Evolutionary conservation across 257 asterid genomes (phyloP), one percentile per base, ranked within the genome.

Genomic region (Ajuga chamaepitys): DNA sequence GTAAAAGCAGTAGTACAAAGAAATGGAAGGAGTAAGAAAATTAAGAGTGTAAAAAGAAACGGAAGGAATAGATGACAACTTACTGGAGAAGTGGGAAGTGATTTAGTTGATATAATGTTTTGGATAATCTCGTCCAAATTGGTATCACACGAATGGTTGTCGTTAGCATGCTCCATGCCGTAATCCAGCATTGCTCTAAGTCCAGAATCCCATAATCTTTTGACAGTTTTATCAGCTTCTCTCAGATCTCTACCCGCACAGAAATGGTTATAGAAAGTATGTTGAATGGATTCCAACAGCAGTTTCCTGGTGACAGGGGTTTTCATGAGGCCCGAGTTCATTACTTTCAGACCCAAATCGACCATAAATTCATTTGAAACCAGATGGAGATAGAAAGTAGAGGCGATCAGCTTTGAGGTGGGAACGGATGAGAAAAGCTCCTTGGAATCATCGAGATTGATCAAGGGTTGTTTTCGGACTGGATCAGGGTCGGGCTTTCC

Each of bases 101-200:
- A 63, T 38, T 71, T 75, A 0, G 86, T 54, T 1, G 74, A 80
- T 26, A 75, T 81, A 62, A 74, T 70, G 7, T 95, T 83, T 32
- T 46, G 70, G 25, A 86, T 46, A 46, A 91, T 81, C 53, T 80
- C 82, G 0, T 28, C 62, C 75, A 68, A 24, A 60, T 87, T 91
- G 12, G 64, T 78, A 66, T 88, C 91, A 34, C 96, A 86, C 1
- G 88, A 80, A 5, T 55, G 71, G 41, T 77, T 77, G 18, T 84
- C 86, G 0, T 16, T 44, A 0, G 93, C 93, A 54, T 84, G 86
- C 65, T 91, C 98, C 69, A 77, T 51, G 5, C 94, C 98, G 42
- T 88, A 91, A 81, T 91, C 91, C 64, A 91, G 53, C 95, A 91
- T 88, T 11, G 85, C 82, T 59, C 73, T 70, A 9, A 91, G 66